Percentiles rank a stretch among this genome's conserved stretches.
These are phyloP conservation scores for Fusarium denticulatum DNA, from an alignment of 2,329 filamentous ascomycete genomes.

Conservation along the genomic window DNA sequence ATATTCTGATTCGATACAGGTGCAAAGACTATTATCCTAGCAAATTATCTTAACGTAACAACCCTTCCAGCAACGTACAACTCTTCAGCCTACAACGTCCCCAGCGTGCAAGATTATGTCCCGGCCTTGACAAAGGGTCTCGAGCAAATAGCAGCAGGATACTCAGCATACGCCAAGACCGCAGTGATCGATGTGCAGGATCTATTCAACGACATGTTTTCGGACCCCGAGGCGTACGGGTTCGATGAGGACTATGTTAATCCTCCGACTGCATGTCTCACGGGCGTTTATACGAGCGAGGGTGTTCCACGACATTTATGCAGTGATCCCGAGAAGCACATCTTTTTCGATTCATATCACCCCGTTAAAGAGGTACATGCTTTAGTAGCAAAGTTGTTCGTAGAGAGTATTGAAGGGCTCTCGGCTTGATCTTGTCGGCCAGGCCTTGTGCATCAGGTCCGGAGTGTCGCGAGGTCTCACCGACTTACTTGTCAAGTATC, in stretches of 20 bases:
- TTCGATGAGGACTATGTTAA: constrained; percentile 16
- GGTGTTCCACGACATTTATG: constrained; percentile 14
- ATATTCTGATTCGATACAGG: background rate
- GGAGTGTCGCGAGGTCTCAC: background rate
- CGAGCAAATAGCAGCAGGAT: constrained; percentile 4
- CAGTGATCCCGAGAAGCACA: constrained; percentile 17
- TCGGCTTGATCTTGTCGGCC: background rate
- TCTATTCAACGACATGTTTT: background rate
- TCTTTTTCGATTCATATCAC: constrained; percentile 28
- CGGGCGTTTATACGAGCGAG: constrained; percentile 18
- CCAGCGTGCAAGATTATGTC: background rate
- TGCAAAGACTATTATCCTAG: constrained; percentile 14
- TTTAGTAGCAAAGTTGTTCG: constrained; percentile 15
- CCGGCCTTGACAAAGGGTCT: background rate
- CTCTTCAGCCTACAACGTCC: constrained; percentile 8
- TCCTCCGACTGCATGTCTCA: constrained; percentile 24
- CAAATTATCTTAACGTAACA: constrained; percentile 17
- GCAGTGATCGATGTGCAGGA: background rate
- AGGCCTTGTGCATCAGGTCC: no score
- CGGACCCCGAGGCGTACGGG: background rate
- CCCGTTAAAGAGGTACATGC: constrained; percentile 19
- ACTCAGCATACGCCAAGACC: constrained; percentile 1
- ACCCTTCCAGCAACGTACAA: constrained; percentile 20
- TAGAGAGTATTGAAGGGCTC: background rate
- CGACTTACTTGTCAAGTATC: background rate